These are phyloP conservation scores for Globisporangium abappressorium DNA, from an alignment of 352 stramenopile genomes.

Conservation along the genomic window DNA sequence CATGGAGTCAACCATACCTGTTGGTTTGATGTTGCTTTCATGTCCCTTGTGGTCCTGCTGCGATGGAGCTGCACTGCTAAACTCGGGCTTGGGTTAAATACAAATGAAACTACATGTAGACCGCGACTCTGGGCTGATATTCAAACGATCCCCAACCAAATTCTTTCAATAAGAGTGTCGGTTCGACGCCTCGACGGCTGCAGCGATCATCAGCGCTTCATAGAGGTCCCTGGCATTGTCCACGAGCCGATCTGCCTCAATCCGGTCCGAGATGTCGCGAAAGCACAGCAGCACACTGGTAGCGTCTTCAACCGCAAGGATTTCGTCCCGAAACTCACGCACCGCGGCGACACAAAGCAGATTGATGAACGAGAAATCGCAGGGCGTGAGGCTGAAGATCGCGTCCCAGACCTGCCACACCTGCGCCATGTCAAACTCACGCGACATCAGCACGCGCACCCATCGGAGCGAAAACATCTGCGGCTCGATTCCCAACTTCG, in stretches of 20 bases:
- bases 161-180: conserved; percentile 8
- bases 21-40: not conserved
- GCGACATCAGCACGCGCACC: conserved; percentile 75
- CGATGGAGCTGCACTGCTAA: not conserved
- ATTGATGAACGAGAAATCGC: conserved; percentile 78
- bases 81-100: not conserved
- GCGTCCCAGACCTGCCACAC: conserved; percentile 81
- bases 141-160: not conserved
- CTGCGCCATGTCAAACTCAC: conserved; percentile 69
- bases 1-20: no score
- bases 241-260: conserved; percentile 49
- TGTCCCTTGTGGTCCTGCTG: not conserved
- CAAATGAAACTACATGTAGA: not conserved
- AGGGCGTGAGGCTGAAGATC: conserved; percentile 68
- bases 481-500: conserved; percentile 47
- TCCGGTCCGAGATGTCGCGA: conserved; percentile 46
- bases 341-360: conserved; percentile 72
- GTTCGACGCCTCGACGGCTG: conserved; percentile 48
- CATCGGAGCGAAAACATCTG: conserved; percentile 74
- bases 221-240: conserved; percentile 63
- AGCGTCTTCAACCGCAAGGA: conserved; percentile 56
- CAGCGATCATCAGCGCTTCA: conserved; percentile 60
- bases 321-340: conserved; percentile 60
- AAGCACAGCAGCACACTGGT: conserved; percentile 57
- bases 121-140: not conserved